Evolutionary conservation across 306 rosid genomes (phyloP).

Genomic region (Dryas octopetala): DNA sequence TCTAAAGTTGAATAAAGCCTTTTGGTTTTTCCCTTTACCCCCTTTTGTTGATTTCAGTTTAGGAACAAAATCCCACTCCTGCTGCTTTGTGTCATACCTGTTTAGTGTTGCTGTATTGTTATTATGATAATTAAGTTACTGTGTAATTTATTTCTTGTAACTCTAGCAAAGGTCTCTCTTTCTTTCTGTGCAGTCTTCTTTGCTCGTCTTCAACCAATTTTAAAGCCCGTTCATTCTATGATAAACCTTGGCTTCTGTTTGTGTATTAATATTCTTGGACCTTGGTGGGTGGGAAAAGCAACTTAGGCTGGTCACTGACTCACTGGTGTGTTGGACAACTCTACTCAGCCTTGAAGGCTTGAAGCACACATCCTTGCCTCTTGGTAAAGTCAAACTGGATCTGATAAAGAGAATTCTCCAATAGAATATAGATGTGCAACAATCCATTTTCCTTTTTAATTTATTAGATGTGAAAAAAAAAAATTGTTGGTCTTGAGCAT

Average conservation of each 20-base stretch:
- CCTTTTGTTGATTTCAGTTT: conserved; percentile 15
- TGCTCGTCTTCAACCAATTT: background rate
- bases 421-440: background rate
- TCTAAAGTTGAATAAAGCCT: conserved; percentile 52
- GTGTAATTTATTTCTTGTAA: conserved; percentile 31
- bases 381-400: too few species aligned
- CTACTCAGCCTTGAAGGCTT: too few species aligned
- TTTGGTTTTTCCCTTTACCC: conserved; percentile 21
- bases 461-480: background rate
- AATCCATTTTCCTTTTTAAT: background rate
- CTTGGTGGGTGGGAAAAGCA: too few species aligned
- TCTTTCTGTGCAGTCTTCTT: conserved; percentile 14
- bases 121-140: conserved; percentile 21
- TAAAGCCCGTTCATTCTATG: background rate
- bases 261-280: background rate
- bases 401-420: too few species aligned
- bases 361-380: too few species aligned
- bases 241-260: background rate
- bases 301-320: too few species aligned
- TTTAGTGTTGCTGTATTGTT: conserved; percentile 30
- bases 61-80: conserved; percentile 3
- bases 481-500: too few species aligned
- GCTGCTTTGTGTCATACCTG: conserved; percentile 16
- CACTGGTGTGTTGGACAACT: too few species aligned
- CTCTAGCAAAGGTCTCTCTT: conserved; percentile 17